Conservation (phyloP, 306 rosid species). For the Abrus pulchellus region DNA sequence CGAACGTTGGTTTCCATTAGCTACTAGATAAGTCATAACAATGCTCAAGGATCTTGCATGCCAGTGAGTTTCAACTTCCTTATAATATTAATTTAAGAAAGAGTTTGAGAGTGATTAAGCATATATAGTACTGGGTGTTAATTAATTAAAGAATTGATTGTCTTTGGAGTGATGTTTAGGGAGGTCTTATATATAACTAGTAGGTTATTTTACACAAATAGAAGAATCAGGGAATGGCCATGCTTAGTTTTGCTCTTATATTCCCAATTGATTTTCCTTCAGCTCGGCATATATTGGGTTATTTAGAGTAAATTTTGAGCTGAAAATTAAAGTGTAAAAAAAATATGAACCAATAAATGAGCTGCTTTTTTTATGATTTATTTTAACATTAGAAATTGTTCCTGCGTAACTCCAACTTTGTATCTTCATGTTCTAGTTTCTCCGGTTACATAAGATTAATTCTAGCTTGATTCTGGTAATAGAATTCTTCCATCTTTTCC, state of each 20-base stretch:
- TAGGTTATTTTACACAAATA: neutral
- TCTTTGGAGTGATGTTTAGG: neutral
- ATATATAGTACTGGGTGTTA: too few species aligned
- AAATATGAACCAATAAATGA: neutral
- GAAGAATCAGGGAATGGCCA: too few species aligned
- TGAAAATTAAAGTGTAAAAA: neutral
- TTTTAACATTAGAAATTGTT: neutral
- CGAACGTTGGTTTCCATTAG: conserved; percentile 85
- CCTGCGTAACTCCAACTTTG: neutral
- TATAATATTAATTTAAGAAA: neutral
- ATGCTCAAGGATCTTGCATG: too few species aligned
- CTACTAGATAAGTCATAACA: conserved; percentile 34
- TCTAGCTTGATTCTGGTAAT: neutral
- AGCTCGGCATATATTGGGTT: neutral
- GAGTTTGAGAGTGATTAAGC: neutral
- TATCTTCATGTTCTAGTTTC: neutral
- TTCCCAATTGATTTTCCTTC: neutral
- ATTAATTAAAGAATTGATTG: neutral
- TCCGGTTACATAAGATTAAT: neutral
- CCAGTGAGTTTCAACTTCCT: too few species aligned
- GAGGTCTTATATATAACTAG: neutral
- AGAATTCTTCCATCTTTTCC: neutral
- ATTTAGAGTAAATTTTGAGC: neutral
- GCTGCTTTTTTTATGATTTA: neutral
- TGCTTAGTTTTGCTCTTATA: too few species aligned